Evolutionary conservation across 805 yeast genomes (phyloP).

Genomic region (Schizosaccharomyces osmophilus): DNA sequence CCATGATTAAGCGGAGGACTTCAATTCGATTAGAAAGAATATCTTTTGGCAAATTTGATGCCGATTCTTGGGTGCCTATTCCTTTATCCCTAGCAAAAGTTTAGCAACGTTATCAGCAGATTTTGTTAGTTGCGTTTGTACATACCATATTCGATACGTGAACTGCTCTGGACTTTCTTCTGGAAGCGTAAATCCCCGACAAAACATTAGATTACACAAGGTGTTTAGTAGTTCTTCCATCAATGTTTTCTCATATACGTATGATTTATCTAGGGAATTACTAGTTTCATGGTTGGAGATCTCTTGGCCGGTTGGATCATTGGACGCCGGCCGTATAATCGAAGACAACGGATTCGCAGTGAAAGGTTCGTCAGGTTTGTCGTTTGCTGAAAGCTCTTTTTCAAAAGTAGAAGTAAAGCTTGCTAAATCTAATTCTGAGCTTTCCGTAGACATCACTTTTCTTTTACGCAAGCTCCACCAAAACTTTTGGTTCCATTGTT

Average conservation of each 20-base stretch:
- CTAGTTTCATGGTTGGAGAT: background rate
- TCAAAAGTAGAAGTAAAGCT: background rate
- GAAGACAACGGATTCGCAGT: background rate
- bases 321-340: background rate
- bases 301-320: background rate
- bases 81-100: background rate
- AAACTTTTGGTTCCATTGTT: background rate
- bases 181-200: background rate
- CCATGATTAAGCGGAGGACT: constrained; percentile 32
- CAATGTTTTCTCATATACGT: constrained; percentile 3
- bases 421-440: background rate
- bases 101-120: too few species aligned
- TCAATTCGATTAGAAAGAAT: constrained; percentile 46
- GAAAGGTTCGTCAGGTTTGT: too few species aligned
- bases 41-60: constrained; percentile 13
- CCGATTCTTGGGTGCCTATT: background rate
- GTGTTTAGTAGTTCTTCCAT: background rate
- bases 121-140: background rate
- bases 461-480: constrained; percentile 1
- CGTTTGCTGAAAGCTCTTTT: too few species aligned
- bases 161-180: constrained; percentile 10
- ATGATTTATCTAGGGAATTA: background rate
- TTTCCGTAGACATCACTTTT: background rate
- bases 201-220: background rate
- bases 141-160: constrained; percentile 40